A percentile compares a stretch with the other conserved stretches of the same genome.
Conservation (phyloP, 106 monocot genomes). For the Allium fistulosum region DNA sequence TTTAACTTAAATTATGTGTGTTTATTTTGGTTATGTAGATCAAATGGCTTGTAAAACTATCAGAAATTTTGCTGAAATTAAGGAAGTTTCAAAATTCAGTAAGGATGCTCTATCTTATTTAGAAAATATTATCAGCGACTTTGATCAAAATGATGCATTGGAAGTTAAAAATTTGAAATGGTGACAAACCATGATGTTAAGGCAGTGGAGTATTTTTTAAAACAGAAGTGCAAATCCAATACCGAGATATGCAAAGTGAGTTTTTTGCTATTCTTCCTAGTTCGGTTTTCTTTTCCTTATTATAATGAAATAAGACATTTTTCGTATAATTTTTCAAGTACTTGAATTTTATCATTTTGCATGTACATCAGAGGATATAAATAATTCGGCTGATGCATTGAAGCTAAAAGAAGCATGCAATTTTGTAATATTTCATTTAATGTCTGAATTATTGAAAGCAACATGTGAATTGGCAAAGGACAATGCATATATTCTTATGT, state of each 20-base stretch:
- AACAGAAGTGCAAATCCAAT: conserved; percentile 52
- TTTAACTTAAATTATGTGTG: no score
- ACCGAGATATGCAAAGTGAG: conserved; percentile 11
- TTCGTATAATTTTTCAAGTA: conserved; percentile 31
- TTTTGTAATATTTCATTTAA: no score
- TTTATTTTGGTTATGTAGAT: conserved; percentile 29
- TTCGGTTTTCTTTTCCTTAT: neutral
- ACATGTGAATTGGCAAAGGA: conserved; percentile 65
- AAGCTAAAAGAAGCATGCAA: no score
- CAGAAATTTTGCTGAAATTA: conserved; percentile 56
- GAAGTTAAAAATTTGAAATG: conserved; percentile 86
- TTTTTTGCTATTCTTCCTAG: conserved; percentile 3
- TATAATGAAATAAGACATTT: no score
- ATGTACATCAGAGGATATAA: no score
- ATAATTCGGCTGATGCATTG: no score
- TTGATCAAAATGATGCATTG: conserved; percentile 52
- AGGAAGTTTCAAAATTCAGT: conserved; percentile 77
- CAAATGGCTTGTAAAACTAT: conserved; percentile 87
- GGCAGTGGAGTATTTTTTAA: conserved; percentile 86
- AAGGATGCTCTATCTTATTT: conserved; percentile 50
- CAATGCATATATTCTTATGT: conserved; percentile 67
- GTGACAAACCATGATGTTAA: conserved; percentile 98
- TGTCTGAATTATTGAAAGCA: no score
- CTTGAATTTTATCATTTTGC: conserved; percentile 94
- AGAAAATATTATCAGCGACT: conserved; percentile 52